Evolutionary conservation across 1,284 basidiomycete species (phyloP), one percentile per base, ranked within the genome.

Genomic region (Coniophora puteana): DNA sequence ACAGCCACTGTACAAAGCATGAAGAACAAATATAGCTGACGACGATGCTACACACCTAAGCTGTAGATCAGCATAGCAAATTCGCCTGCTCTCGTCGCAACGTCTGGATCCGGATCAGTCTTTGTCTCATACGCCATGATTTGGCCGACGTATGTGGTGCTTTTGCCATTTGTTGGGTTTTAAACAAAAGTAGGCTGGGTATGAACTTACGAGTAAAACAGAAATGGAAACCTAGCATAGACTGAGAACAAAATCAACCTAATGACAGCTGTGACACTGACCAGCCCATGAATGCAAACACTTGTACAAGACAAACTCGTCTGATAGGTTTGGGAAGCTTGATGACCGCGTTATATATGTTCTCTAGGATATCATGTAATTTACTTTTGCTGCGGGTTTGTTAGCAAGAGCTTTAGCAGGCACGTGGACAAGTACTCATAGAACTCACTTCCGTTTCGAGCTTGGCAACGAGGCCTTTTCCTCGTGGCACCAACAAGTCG

Each of bases 271-370:
- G 35, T 27, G 30, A n/a, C 44, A 67, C 76, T 44, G 55, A 80
- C 89, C 91, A 93, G 54, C 89, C 89, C 88, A 93, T 91, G 58
- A 92, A 93, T 2, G 91, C 90, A 61, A 91, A 92, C 11, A 93
- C 58, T 56, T 93, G 91, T 5, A 94, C 93, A 54, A 86, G 85
- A 61, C 93, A 97, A 11, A 97, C 93, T 26, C 89, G 76, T 42
- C 83, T 76, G 34, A 97, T 85, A 8, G 91, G 83, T 45, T 77
- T 78, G 0, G 93, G 93, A 24, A 97, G 73, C 38, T 80, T 80
- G 31, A 77, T 59, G 8, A 92, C 69, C 3, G 90, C 86, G 29
- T 67, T 71, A 51, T 78, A 76, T 41, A 97, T 94, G 48, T 89
- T 92, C 36, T 74, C 65, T 40, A 89, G 53, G 30, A 93, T 69